Percentiles rank a stretch among this genome's conserved stretches.
phyloP scores from a whole-genome alignment of 2,329 filamentous ascomycete species.

The Ilyonectria destructans region DNA sequence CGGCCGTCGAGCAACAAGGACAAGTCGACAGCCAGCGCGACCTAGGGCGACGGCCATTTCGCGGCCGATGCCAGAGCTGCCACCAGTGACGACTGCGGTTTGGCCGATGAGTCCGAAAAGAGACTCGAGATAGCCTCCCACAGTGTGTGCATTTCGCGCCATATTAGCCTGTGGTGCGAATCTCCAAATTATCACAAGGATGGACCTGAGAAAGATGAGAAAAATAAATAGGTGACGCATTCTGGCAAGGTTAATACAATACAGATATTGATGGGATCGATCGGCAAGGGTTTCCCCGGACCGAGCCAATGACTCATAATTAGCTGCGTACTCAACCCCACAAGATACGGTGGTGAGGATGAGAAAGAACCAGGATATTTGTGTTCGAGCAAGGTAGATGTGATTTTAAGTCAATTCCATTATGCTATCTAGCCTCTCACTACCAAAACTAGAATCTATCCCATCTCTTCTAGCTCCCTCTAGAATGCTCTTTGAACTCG shows the following conservation, averaged over 20 bases:
- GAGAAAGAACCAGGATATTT: too few species aligned
- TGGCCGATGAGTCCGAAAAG: constrained; percentile 52
- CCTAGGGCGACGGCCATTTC: constrained; percentile 52
- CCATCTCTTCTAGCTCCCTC: too few species aligned
- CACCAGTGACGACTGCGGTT: constrained; percentile 53
- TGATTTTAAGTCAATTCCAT: background rate
- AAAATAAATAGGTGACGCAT: too few species aligned
- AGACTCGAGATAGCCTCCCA: constrained; percentile 46
- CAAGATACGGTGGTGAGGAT: too few species aligned
- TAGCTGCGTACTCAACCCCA: too few species aligned
- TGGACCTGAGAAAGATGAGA: too few species aligned
- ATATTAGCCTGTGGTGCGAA: constrained; percentile 15
- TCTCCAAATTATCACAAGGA: too few species aligned
- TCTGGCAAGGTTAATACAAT: too few species aligned
- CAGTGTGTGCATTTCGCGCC: constrained; percentile 27
- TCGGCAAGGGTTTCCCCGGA: background rate
- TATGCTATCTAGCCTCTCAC: too few species aligned
- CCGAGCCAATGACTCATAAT: background rate
- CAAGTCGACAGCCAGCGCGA: constrained; percentile 50
- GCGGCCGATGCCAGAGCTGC: constrained; percentile 55
- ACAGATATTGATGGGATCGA: background rate
- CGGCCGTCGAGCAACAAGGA: constrained; percentile 51
- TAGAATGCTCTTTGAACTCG: background rate
- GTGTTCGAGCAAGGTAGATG: background rate
- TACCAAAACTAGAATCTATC: background rate